These are phyloP conservation scores for Pseudogymnoascus sp. DNA, from an alignment of 2,329 filamentous ascomycete species.

Conservation along the genomic window DNA sequence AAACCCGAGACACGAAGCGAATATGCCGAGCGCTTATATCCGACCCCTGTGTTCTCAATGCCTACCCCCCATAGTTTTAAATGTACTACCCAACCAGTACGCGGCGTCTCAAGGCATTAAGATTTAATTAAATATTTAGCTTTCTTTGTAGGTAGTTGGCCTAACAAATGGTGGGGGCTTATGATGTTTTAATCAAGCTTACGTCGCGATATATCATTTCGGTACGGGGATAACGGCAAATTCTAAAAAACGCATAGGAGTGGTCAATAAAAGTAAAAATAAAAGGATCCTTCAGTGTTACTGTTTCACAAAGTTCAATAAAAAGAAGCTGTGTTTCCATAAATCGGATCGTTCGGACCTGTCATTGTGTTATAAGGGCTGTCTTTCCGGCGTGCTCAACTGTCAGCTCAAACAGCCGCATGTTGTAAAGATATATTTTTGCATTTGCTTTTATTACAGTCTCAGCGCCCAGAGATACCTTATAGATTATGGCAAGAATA, in stretches of 20 bases:
- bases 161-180: not conserved
- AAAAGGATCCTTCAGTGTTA: not conserved
- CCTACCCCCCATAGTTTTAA: not conserved
- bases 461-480: not conserved
- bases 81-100: not conserved
- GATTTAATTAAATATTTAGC: not conserved
- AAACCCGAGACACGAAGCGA: not conserved
- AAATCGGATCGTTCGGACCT: not conserved
- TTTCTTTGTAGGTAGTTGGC: not conserved
- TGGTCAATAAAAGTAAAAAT: not conserved
- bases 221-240: not conserved
- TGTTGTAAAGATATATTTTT: not conserved
- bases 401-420: not conserved
- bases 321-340: not conserved
- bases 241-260: not conserved
- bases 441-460: not conserved
- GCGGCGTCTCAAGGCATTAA: not conserved
- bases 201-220: not conserved
- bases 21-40: not conserved
- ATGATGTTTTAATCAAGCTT: not conserved
- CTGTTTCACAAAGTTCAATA: not conserved
- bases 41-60: not conserved
- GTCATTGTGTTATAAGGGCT: not conserved
- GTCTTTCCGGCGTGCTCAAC: not conserved
- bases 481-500: conserved; percentile 14